phyloP scores from a whole-genome alignment of 1,284 basidiomycete species.

The Volvariella surrecta region DNA sequence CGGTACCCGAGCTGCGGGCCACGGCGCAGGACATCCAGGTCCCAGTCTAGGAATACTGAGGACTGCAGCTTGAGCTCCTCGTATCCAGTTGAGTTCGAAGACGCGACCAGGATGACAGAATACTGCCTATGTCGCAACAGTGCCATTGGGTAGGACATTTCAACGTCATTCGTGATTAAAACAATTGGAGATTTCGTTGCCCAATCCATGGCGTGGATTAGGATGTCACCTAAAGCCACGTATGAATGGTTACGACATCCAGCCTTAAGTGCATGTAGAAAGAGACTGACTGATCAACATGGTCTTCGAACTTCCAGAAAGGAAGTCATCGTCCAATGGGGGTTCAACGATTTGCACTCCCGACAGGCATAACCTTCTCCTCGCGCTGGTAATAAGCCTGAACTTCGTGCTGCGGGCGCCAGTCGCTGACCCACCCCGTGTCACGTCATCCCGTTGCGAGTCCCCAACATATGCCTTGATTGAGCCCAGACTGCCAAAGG shows the following conservation, averaged over 20 bases:
- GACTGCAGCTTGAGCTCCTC: neutral
- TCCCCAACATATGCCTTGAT: neutral
- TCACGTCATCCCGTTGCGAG: too few relatives aligned
- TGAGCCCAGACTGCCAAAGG: neutral
- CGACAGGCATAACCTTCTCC: neutral
- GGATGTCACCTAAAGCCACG: conserved; percentile 1
- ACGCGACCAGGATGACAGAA: neutral
- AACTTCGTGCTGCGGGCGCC: neutral
- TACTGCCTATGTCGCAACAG: neutral
- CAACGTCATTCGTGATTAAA: neutral
- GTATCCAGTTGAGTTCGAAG: neutral
- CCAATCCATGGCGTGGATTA: neutral
- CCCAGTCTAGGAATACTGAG: neutral
- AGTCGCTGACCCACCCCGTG: neutral
- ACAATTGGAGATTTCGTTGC: neutral
- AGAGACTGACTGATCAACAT: neutral
- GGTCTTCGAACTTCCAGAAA: neutral
- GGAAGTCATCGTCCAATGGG: neutral
- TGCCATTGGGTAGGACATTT: neutral
- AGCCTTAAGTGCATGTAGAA: too few relatives aligned
- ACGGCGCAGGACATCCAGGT: neutral
- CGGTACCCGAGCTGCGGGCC: too few relatives aligned
- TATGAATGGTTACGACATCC: too few relatives aligned
- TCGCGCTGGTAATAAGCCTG: neutral
- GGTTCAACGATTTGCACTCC: neutral